These are phyloP conservation scores for Colletotrichum scovillei DNA, from an alignment of 2,329 filamentous ascomycete genomes.

Conservation along the genomic window DNA sequence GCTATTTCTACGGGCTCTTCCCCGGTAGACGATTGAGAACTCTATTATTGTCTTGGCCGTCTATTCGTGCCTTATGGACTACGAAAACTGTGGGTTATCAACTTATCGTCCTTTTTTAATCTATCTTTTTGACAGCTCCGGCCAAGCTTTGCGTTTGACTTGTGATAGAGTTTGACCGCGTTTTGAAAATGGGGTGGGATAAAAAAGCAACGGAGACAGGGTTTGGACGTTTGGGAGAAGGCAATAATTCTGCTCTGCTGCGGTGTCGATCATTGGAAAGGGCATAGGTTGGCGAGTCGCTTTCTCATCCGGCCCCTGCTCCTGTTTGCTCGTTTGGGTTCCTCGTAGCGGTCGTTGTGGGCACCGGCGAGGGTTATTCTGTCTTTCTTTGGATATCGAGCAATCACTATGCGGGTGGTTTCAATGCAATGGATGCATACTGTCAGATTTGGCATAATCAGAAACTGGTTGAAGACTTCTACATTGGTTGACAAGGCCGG, in stretches of 20 bases:
- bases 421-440: not conserved
- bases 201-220: not conserved
- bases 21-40: not conserved
- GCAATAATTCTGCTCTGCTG: not conserved
- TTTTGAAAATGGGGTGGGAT: not conserved
- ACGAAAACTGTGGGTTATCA: too few species aligned
- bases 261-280: constrained; percentile 2
- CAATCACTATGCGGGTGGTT: not conserved
- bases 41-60: not conserved
- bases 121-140: not conserved
- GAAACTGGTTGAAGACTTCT: not conserved
- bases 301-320: not conserved
- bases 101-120: not conserved
- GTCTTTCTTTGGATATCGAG: not conserved
- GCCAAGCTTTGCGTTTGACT: not conserved
- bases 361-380: too few species aligned
- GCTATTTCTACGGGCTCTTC: not conserved
- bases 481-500: too few species aligned
- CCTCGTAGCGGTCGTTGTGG: not conserved
- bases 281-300: not conserved
- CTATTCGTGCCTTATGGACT: too few species aligned
- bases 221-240: not conserved
- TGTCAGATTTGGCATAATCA: not conserved
- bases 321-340: not conserved
- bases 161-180: constrained; percentile 14